Conservation (phyloP, 1,139 yeast genomes). For the Blastobotrys elegans region DNA sequence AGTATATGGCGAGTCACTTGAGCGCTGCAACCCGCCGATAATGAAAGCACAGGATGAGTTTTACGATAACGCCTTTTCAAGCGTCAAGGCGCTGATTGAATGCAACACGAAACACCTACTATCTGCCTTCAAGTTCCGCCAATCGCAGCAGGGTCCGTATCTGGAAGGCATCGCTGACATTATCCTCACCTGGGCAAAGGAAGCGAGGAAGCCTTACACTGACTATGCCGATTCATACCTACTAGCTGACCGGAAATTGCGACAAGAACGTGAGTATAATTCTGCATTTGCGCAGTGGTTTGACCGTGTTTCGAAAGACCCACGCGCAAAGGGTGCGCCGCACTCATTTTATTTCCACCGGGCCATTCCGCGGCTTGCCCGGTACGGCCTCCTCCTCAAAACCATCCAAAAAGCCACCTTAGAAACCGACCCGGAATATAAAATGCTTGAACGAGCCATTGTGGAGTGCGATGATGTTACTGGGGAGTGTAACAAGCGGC, state of each 20-base stretch:
- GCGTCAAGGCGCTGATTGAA: constrained; percentile 57
- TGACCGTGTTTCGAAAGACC: constrained; percentile 40
- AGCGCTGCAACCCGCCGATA: constrained; percentile 38
- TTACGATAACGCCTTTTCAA: constrained; percentile 54
- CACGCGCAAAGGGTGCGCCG: constrained; percentile 47
- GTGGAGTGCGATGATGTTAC: constrained; percentile 44
- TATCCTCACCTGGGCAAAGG: constrained; percentile 60
- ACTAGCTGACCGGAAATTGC: constrained; percentile 32
- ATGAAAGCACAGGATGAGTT: constrained; percentile 50
- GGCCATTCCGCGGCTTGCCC: constrained; percentile 68
- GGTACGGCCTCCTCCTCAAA: constrained; percentile 59
- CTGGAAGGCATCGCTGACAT: constrained; percentile 62
- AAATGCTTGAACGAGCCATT: constrained; percentile 51
- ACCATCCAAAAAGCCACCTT: constrained; percentile 53
- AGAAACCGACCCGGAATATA: constrained; percentile 51
- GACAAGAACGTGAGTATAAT: constrained; percentile 39
- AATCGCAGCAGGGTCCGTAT: constrained; percentile 59
- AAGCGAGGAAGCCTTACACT: constrained; percentile 51
- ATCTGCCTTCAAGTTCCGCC: constrained; percentile 49
- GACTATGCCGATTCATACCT: constrained; percentile 48
- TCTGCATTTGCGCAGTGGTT: constrained; percentile 51
- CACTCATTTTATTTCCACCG: constrained; percentile 67
- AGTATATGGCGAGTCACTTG: constrained; percentile 46
- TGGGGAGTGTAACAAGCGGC: constrained; percentile 44
- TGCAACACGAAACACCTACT: constrained; percentile 54